A percentile compares a stretch with the other conserved stretches of the same genome.
These are phyloP conservation scores for Powellomyces hirtus DNA, from an alignment of 192 early-diverging fungal species.

Conservation along the genomic window DNA sequence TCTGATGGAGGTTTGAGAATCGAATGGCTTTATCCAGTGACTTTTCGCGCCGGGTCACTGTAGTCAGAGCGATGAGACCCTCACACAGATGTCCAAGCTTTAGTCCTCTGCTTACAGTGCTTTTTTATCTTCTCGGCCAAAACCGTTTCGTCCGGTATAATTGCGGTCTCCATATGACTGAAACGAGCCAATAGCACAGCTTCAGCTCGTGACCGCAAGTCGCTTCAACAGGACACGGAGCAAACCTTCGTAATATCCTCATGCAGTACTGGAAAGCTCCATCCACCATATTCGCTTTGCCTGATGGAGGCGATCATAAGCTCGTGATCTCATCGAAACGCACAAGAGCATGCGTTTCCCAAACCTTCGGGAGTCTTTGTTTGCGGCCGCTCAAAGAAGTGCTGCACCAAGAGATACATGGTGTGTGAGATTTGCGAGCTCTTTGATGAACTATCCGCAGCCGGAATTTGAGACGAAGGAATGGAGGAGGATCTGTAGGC, in stretches of 20 bases:
- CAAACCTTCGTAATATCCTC: constrained; percentile 21
- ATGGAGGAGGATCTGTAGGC: neutral
- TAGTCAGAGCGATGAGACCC: neutral
- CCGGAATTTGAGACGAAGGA: neutral
- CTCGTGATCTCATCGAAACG: too few species aligned
- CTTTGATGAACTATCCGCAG: neutral
- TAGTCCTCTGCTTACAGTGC: constrained; percentile 47
- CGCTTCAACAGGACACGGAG: neutral
- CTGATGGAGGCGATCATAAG: too few species aligned
- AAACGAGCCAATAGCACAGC: neutral
- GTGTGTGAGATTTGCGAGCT: neutral
- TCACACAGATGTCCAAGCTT: neutral
- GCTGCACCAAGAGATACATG: neutral
- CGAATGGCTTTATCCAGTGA: constrained; percentile 51
- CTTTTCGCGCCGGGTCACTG: constrained; percentile 56
- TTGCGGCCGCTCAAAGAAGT: neutral
- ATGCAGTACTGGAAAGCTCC: constrained; percentile 21
- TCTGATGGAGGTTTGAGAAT: constrained; percentile 60
- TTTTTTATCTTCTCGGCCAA: constrained; percentile 63
- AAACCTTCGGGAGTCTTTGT: neutral
- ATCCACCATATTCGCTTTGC: neutral
- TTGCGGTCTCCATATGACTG: constrained; percentile 55
- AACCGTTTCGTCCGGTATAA: constrained; percentile 54
- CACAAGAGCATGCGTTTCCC: neutral
- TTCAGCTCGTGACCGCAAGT: neutral